Evolutionary conservation across 1,139 yeast species (phyloP), one percentile per base, ranked within the genome.

Genomic region (Pichia sp.): DNA sequence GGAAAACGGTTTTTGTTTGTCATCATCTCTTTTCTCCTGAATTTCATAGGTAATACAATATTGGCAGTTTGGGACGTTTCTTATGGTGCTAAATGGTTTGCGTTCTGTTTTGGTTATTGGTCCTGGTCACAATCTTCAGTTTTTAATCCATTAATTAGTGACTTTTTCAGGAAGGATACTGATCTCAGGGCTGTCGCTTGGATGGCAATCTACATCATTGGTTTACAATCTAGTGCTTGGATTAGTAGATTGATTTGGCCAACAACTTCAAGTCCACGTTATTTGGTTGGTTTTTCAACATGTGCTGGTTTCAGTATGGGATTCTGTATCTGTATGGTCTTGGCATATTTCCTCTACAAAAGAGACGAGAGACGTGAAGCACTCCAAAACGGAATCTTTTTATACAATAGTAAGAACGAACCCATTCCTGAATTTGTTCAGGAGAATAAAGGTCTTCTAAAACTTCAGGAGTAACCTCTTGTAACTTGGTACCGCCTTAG

Each of bases 301-400:
- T 62, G 68, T 61, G 67, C 72, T 12, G 64, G 58, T 4, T 67
- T 68, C 56, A 57, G 65, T 50, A 56, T 67, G 48, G 64, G 59
- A 1, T 65, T 64, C 48, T 45, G 42, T 17, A 7, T 53, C 6
- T 54, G 38, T 16, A 30, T 67, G 4, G 48, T 80, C 51, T 71
- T 80, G 7, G 85, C 80, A 6, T 73, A 83, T 59, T 78, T 73
- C 63, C 74, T 80, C 58, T 84, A 83, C 71, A 84, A 84, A 68
- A 75, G 75, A 50, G 79, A 81, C 53, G 89, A 84, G 64, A 74
- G 76, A 56, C 67, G 67, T 50, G 64, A 74, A 55, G 85, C 87
- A 12, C 67, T 69, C 49, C 76, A 73, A 30, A 80, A 83, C 60
- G 85, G 85, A 36, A 79, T 81, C 55, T 71, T 75, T 36, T 55